A percentile compares a stretch with the other conserved stretches of the same genome.
phyloP scores from a whole-genome alignment of 2,329 filamentous ascomycete species.

The Fusarium gaditjirri region DNA sequence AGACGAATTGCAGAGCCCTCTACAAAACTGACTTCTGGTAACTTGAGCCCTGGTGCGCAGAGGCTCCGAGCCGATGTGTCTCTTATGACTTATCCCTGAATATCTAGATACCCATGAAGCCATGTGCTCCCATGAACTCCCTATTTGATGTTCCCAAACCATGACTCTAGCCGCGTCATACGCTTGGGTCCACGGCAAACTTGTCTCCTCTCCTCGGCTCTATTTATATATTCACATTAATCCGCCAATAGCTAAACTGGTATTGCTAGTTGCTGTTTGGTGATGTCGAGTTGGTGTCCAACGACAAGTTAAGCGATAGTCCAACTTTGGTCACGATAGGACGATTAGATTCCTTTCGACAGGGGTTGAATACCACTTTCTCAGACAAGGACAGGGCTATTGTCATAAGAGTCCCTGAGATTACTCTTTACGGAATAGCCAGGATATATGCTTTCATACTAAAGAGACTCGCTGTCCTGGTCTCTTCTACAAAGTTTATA shows the following conservation, averaged over 20 bases:
- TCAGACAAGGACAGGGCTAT: neutral
- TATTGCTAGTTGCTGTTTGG: neutral
- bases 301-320: neutral
- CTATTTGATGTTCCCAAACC: neutral
- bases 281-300: neutral
- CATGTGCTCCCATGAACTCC: neutral
- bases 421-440: neutral
- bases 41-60: no score
- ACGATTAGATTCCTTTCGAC: neutral
- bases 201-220: neutral
- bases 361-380: neutral
- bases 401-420: neutral
- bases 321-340: neutral
- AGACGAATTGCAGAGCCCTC: neutral
- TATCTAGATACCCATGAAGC: neutral
- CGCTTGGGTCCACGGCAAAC: neutral
- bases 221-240: neutral
- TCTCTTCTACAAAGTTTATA: neutral
- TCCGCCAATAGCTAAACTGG: neutral
- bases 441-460: neutral
- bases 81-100: neutral
- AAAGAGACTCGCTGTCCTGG: neutral
- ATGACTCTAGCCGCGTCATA: neutral
- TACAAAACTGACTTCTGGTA: neutral
- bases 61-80: neutral